Evolutionary conservation across 164 flowering plant genomes (phyloP).

Genomic region (Taxillus chinensis): DNA sequence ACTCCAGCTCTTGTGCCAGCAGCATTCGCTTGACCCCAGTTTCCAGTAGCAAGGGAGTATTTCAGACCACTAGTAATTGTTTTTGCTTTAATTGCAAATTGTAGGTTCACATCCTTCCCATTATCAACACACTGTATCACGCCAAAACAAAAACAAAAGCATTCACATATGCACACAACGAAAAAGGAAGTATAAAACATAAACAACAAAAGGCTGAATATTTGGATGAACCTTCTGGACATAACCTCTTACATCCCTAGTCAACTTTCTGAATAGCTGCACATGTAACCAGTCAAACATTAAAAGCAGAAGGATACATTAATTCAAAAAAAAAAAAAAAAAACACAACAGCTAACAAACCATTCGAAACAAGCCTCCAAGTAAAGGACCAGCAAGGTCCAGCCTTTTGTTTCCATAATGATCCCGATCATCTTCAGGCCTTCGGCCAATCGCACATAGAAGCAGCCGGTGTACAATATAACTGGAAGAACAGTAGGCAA

Average conservation of each 20-base stretch:
- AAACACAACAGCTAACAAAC: constrained; percentile 24
- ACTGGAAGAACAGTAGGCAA: constrained; percentile 23
- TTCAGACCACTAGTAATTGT: constrained; percentile 97
- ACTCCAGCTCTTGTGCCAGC: constrained; percentile 99
- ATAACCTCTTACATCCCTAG: constrained; percentile 89
- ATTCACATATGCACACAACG: neutral
- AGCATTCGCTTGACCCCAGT: constrained; percentile 99
- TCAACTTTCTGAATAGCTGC: constrained; percentile 92
- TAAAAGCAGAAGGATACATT: neutral
- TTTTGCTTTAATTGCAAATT: constrained; percentile 95
- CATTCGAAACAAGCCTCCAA: constrained; percentile 93
- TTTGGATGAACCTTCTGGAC: constrained; percentile 67
- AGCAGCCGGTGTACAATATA: constrained; percentile 92
- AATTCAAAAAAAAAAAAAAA: neutral
- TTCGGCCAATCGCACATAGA: constrained; percentile 87
- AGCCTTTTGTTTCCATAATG: constrained; percentile 97
- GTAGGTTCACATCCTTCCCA: constrained; percentile 92
- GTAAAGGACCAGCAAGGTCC: constrained; percentile 98
- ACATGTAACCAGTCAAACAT: constrained; percentile 13
- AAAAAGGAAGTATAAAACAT: neutral
- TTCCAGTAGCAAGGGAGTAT: constrained; percentile 96
- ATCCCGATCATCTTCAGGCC: constrained; percentile 97
- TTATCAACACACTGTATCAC: constrained; percentile 79
- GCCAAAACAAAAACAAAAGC: constrained; percentile 5
- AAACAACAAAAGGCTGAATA: neutral